These are phyloP conservation scores for Lasiosphaeriaceae sp. DNA, from an alignment of 495 filamentous ascomycete genomes.

Conservation along the genomic window DNA sequence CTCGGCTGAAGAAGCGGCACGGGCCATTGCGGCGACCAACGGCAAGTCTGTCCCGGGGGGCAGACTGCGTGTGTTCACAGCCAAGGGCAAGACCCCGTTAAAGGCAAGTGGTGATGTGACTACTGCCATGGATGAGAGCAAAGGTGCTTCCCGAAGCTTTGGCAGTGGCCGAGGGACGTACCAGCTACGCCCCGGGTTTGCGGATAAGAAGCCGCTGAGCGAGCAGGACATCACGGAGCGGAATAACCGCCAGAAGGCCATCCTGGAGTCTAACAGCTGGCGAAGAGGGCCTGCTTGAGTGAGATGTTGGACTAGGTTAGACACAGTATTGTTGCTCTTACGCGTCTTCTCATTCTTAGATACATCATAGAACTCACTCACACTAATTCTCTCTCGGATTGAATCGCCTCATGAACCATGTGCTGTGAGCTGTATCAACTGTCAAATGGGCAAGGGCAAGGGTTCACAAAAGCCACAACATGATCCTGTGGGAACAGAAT, in stretches of 20 bases:
- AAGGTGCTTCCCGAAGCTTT: background rate
- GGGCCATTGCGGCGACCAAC: slow-evolving; percentile 32
- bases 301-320: too few relatives aligned
- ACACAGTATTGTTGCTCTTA: too few relatives aligned
- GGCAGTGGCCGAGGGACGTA: background rate
- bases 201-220: background rate
- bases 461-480: too few relatives aligned
- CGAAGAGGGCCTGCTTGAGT: background rate
- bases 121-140: background rate
- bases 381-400: background rate
- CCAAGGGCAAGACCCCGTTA: slow-evolving; percentile 12
- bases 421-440: too few relatives aligned
- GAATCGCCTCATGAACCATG: background rate
- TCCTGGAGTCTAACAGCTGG: slow-evolving; percentile 5
- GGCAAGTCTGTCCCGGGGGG: slow-evolving; percentile 20
- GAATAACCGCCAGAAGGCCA: background rate
- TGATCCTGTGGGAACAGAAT: too few relatives aligned
- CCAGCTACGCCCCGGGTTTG: background rate
- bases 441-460: too few relatives aligned
- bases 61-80: slow-evolving; percentile 15
- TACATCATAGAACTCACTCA: background rate
- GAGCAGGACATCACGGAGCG: background rate
- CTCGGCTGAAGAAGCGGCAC: slow-evolving; percentile 51
- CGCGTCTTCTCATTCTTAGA: background rate
- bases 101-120: background rate